These are phyloP conservation scores for Schizothecium vesticola DNA, from an alignment of 495 filamentous ascomycete genomes.

Conservation along the genomic window DNA sequence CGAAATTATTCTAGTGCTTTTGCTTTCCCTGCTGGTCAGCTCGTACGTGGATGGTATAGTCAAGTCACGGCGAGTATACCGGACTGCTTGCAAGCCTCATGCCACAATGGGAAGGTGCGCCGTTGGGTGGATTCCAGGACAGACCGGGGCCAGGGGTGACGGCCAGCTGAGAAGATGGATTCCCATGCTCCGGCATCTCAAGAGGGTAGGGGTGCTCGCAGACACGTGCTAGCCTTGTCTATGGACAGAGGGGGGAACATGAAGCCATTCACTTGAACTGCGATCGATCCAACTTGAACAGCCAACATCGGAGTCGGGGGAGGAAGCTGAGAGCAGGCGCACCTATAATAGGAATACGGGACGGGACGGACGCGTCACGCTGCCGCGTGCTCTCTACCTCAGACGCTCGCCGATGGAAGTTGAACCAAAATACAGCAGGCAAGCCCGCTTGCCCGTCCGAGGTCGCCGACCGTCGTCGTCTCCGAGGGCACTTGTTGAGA, in stretches of 20 bases:
- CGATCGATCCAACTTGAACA: neutral
- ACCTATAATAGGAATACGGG: slow-evolving; percentile 11
- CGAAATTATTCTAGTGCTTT: neutral
- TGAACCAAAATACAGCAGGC: neutral
- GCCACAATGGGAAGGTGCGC: neutral
- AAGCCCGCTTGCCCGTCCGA: neutral
- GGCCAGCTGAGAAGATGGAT: neutral
- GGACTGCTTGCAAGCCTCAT: neutral
- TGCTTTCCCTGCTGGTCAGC: neutral
- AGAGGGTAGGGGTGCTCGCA: neutral
- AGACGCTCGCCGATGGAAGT: neutral
- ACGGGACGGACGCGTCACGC: neutral
- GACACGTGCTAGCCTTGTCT: neutral
- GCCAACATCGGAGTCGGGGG: neutral
- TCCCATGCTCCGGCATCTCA: neutral
- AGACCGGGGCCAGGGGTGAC: neutral
- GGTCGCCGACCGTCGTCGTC: neutral
- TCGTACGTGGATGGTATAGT: neutral
- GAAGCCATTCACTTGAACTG: neutral
- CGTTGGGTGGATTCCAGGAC: neutral
- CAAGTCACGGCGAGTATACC: neutral
- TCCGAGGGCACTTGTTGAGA: neutral
- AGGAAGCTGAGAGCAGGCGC: neutral
- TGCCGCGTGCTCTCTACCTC: slow-evolving; percentile 3
- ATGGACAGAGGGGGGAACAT: neutral